A percentile compares a stretch with the other conserved stretches of the same genome.
Evolutionary conservation across 1,139 yeast genomes (phyloP).

Genomic region (Yamadazyma triangularis): DNA sequence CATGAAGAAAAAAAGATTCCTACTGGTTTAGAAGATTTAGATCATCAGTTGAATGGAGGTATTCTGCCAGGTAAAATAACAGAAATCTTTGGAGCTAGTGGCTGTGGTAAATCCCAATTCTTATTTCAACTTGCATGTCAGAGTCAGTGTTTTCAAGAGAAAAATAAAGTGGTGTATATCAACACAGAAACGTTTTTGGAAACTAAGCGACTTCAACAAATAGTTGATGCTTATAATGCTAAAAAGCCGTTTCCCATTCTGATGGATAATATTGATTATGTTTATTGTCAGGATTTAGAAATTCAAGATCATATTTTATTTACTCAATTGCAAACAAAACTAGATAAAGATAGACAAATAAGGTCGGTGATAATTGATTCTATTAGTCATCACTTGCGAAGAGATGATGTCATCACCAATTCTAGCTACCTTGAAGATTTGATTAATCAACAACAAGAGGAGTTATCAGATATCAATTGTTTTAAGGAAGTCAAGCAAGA

Average conservation of each 20-base stretch:
- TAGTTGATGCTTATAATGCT: slow-evolving; percentile 10
- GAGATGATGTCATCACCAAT: slow-evolving; percentile 47
- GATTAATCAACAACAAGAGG: slow-evolving; percentile 19
- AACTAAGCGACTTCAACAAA: slow-evolving; percentile 50
- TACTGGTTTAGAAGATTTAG: slow-evolving; percentile 60
- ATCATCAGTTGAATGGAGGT: slow-evolving; percentile 62
- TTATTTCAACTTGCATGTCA: slow-evolving; percentile 58
- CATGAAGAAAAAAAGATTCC: too few relatives aligned
- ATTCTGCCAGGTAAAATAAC: slow-evolving; percentile 62
- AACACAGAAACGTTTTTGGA: slow-evolving; percentile 75
- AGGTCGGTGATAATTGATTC: slow-evolving; percentile 72
- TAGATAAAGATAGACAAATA: slow-evolving; percentile 32
- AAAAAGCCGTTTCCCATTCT: slow-evolving; percentile 24
- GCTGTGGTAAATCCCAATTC: slow-evolving; percentile 81
- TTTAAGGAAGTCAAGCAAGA: slow-evolving; percentile 17
- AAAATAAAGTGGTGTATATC: slow-evolving; percentile 51
- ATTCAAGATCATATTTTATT: slow-evolving; percentile 69
- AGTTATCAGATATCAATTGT: slow-evolving; percentile 10
- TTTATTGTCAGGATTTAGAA: slow-evolving; percentile 65
- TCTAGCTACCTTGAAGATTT: slow-evolving; percentile 20
- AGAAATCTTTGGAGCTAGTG: slow-evolving; percentile 81
- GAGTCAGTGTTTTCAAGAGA: slow-evolving; percentile 40
- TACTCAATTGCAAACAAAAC: slow-evolving; percentile 63
- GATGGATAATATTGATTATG: slow-evolving; percentile 52
- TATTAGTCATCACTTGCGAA: slow-evolving; percentile 79